phyloP scores from a whole-genome alignment of 2,329 filamentous ascomycete genomes.

The Zymoseptoria pseudotritici region DNA sequence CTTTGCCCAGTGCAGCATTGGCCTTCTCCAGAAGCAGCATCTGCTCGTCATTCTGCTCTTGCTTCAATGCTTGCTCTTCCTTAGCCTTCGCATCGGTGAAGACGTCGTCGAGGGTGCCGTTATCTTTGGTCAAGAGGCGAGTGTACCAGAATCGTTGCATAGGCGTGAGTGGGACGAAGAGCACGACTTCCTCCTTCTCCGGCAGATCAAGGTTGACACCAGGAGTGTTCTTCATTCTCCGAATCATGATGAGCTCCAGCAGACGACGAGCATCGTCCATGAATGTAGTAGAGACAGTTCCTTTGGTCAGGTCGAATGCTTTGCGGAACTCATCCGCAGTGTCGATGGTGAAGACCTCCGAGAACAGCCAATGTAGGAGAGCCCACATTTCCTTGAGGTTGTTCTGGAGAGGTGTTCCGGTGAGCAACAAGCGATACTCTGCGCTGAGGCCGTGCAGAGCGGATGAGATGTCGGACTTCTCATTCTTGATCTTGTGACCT shows the following conservation, averaged over 20 bases:
- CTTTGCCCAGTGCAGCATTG: constrained; percentile 23
- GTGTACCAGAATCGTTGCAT: constrained; percentile 55
- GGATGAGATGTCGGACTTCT: constrained; percentile 36
- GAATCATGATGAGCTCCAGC: constrained; percentile 52
- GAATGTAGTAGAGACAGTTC: constrained; percentile 46
- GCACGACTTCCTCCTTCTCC: constrained; percentile 49
- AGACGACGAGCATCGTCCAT: constrained; percentile 47
- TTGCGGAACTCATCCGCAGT: constrained; percentile 46
- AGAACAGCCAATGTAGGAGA: constrained; percentile 50
- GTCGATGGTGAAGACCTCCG: constrained; percentile 48
- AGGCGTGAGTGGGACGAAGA: constrained; percentile 52
- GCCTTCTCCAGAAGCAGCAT: constrained; percentile 23
- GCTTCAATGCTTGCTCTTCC: constrained; percentile 32
- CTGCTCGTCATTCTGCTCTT: constrained; percentile 32
- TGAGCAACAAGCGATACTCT: constrained; percentile 45
- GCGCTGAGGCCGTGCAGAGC: constrained; percentile 39
- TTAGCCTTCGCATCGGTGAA: constrained; percentile 44
- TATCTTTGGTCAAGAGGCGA: constrained; percentile 49
- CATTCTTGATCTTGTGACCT: constrained; percentile 48
- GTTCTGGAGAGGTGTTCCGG: constrained; percentile 53
- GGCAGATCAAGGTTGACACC: constrained; percentile 50
- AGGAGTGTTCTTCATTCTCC: constrained; percentile 50
- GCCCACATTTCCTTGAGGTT: constrained; percentile 53
- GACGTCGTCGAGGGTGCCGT: constrained; percentile 45
- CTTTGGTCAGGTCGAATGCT: constrained; percentile 50